phyloP scores from a whole-genome alignment of 805 yeast genomes.

The Metschnikowia matae region DNA sequence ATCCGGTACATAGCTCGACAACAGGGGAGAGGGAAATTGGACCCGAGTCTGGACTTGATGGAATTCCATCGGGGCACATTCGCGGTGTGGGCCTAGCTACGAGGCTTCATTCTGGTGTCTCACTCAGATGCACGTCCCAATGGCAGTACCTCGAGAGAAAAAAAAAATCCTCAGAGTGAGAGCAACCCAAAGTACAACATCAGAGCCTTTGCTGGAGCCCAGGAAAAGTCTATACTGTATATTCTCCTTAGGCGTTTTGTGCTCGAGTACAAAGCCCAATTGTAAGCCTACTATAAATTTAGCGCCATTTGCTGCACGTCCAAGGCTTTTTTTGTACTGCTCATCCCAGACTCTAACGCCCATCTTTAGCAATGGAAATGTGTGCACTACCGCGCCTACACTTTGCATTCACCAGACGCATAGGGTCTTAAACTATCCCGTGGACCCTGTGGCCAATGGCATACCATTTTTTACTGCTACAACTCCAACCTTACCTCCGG shows the following conservation, averaged over 20 bases:
- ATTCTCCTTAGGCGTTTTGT: too few relatives aligned
- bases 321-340: too few relatives aligned
- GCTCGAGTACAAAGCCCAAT: too few relatives aligned
- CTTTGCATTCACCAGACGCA: not conserved
- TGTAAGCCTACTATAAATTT: too few relatives aligned
- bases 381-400: conserved; percentile 4
- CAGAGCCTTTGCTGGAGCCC: too few relatives aligned
- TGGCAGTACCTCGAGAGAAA: not conserved
- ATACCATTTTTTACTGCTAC: not conserved
- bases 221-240: too few relatives aligned
- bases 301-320: too few relatives aligned
- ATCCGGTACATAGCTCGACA: not conserved
- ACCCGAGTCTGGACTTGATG: not conserved
- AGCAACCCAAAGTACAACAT: not conserved
- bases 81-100: not conserved
- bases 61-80: not conserved
- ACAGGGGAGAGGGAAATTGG: too few relatives aligned
- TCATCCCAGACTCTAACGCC: not conserved
- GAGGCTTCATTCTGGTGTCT: not conserved
- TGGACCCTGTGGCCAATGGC: not conserved
- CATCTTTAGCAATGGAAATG: not conserved
- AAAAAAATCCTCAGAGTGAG: not conserved
- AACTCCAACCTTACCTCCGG: not conserved
- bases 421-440: not conserved
- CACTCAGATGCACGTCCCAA: not conserved